Evolutionary conservation across 2,329 filamentous ascomycete genomes (phyloP).

Genomic region (Neofusicoccum laricinum): DNA sequence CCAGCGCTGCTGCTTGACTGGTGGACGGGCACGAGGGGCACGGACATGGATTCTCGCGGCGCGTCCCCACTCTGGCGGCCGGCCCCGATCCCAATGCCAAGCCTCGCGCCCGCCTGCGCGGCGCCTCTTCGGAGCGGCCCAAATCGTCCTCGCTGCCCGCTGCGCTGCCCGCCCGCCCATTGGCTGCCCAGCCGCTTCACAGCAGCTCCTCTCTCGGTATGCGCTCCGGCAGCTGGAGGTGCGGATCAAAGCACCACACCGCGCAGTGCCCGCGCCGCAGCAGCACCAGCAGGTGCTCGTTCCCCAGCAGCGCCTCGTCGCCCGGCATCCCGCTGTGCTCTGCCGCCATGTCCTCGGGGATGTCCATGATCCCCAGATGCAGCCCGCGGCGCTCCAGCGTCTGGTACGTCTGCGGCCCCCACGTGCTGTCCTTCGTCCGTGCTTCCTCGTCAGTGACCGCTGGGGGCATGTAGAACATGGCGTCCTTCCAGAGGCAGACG

Average conservation of each 20-base stretch:
- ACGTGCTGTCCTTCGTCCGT: conserved; percentile 1
- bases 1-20: conserved; percentile 9
- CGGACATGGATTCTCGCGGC: conserved; percentile 13
- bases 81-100: conserved; percentile 4
- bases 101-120: neutral
- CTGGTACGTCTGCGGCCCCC: conserved; percentile 8
- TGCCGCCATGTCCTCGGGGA: neutral
- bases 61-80: neutral
- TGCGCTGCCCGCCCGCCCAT: neutral
- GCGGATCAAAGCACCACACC: conserved; percentile 18
- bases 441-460: conserved; percentile 6
- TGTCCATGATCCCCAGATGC: conserved; percentile 6
- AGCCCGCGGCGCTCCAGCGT: neutral
- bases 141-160: too few relatives aligned
- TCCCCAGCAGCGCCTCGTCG: neutral
- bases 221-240: conserved; percentile 10
- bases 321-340: conserved; percentile 7
- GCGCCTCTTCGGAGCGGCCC: too few relatives aligned
- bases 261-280: neutral
- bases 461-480: conserved; percentile 1
- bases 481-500: conserved; percentile 3
- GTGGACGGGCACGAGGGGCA: conserved; percentile 9
- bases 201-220: neutral
- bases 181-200: neutral
- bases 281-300: conserved; percentile 15